phyloP scores from a whole-genome alignment of 2,329 filamentous ascomycete genomes.

The Coniochaeta pulveracea region DNA sequence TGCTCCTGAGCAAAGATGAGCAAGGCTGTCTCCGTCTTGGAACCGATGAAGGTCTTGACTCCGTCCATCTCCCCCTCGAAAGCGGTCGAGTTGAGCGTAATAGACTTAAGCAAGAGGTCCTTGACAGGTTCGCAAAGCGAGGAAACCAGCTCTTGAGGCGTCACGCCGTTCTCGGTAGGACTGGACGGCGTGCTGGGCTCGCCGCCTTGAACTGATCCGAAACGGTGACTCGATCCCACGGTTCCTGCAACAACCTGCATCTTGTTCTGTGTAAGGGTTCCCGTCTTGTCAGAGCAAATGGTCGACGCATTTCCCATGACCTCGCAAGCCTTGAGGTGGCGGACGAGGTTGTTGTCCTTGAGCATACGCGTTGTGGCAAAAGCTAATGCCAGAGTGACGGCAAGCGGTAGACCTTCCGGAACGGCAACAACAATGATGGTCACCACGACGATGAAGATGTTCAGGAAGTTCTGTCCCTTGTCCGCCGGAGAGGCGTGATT shows the following conservation, averaged over 20 bases:
- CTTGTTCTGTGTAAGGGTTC: constrained; percentile 56
- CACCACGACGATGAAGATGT: constrained; percentile 68
- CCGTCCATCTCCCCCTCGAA: constrained; percentile 67
- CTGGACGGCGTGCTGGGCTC: constrained; percentile 15
- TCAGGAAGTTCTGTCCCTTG: constrained; percentile 69
- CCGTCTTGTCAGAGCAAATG: constrained; percentile 59
- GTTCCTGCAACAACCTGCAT: constrained; percentile 56
- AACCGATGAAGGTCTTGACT: constrained; percentile 56
- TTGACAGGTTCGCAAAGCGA: constrained; percentile 34
- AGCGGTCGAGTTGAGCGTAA: constrained; percentile 59
- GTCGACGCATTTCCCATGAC: constrained; percentile 72
- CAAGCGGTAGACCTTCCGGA: constrained; percentile 65
- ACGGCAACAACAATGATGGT: constrained; percentile 74
- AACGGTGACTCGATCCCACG: constrained; percentile 42
- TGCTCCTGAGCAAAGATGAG: constrained; percentile 58
- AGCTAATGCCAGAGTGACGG: constrained; percentile 66
- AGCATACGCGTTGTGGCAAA: constrained; percentile 71
- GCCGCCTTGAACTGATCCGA: constrained; percentile 27
- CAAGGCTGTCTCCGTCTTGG: constrained; percentile 67
- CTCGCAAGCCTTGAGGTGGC: constrained; percentile 66
- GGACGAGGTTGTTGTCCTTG: constrained; percentile 66
- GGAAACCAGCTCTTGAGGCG: constrained; percentile 32
- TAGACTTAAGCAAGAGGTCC: constrained; percentile 46
- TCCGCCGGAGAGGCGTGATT: constrained; percentile 45
- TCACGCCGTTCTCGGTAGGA: constrained; percentile 23